phyloP scores from a whole-genome alignment of 495 filamentous ascomycete genomes.

The Chaetomidium leptoderma region DNA sequence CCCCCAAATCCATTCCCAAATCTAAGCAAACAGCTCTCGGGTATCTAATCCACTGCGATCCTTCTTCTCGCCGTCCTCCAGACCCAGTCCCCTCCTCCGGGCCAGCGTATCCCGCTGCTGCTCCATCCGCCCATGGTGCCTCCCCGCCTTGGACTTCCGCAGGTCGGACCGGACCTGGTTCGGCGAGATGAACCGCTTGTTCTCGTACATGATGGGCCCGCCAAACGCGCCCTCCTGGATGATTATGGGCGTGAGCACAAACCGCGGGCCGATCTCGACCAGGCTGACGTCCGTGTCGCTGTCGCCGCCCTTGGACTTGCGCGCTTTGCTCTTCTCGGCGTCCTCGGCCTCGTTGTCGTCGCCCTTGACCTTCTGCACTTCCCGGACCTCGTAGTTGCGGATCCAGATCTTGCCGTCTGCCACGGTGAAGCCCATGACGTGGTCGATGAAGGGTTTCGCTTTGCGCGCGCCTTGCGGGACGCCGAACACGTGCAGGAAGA shows the following conservation, averaged over 20 bases:
- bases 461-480: slow-evolving; percentile 84
- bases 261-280: slow-evolving; percentile 91
- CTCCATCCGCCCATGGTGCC: slow-evolving; percentile 70
- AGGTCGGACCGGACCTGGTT: slow-evolving; percentile 88
- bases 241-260: slow-evolving; percentile 92
- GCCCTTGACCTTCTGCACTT: slow-evolving; percentile 61
- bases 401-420: slow-evolving; percentile 97
- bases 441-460: slow-evolving; percentile 93
- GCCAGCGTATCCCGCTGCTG: slow-evolving; percentile 63
- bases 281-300: slow-evolving; percentile 70
- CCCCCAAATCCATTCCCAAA: slow-evolving; percentile 10
- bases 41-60: slow-evolving; percentile 72
- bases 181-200: slow-evolving; percentile 94
- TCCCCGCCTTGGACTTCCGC: slow-evolving; percentile 65
- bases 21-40: slow-evolving; percentile 72
- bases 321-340: slow-evolving; percentile 22
- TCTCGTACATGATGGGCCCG: slow-evolving; percentile 96
- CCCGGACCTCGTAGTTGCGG: slow-evolving; percentile 86
- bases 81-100: slow-evolving; percentile 70
- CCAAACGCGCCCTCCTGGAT: slow-evolving; percentile 95
- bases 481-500: slow-evolving; percentile 87
- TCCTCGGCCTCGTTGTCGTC: slow-evolving; percentile 33
- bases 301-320: slow-evolving; percentile 35
- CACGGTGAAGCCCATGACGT: slow-evolving; percentile 86
- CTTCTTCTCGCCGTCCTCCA: slow-evolving; percentile 58